Evolutionary conservation across 2,329 filamentous ascomycete species (phyloP).

Genomic region (Pseudopyrenochaeta lycopersici): DNA sequence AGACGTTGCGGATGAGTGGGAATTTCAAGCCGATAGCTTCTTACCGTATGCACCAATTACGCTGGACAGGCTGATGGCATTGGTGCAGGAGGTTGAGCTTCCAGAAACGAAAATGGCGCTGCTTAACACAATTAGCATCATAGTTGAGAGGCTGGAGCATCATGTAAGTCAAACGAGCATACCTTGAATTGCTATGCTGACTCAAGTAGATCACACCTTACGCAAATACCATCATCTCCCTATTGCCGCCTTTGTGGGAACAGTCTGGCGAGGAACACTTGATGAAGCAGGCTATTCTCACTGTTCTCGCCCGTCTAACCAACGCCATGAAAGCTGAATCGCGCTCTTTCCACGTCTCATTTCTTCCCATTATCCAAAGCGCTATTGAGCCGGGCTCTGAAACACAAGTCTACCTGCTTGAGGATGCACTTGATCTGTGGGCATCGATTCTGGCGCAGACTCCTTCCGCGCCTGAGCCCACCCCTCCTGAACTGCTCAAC

Average conservation of each 20-base stretch:
- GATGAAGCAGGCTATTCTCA: constrained; percentile 92
- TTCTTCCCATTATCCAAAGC: constrained; percentile 82
- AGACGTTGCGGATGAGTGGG: constrained; percentile 82
- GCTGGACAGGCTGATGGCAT: constrained; percentile 74
- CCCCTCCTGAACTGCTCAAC: constrained; percentile 53
- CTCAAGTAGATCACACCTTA: constrained; percentile 63
- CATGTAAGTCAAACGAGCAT: constrained; percentile 58
- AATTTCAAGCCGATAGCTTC: constrained; percentile 78
- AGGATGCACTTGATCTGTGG: constrained; percentile 94
- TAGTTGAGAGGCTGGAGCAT: constrained; percentile 83
- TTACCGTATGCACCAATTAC: constrained; percentile 78
- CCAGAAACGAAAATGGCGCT: constrained; percentile 92
- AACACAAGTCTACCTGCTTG: constrained; percentile 76
- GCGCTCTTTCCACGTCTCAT: constrained; percentile 77
- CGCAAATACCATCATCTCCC: constrained; percentile 81
- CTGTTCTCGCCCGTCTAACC: constrained; percentile 85
- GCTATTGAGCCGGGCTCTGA: constrained; percentile 78
- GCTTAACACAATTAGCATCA: constrained; percentile 82
- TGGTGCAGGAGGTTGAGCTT: constrained; percentile 82
- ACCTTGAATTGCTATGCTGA: constrained; percentile 4
- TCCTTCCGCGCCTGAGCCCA: constrained; percentile 52
- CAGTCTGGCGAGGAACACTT: constrained; percentile 86
- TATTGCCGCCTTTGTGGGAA: constrained; percentile 85
- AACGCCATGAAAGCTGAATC: constrained; percentile 83
- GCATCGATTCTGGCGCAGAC: constrained; percentile 74